These are phyloP conservation scores for Verticillium zaregamsianum DNA, from an alignment of 2,329 filamentous ascomycete species.

Conservation along the genomic window DNA sequence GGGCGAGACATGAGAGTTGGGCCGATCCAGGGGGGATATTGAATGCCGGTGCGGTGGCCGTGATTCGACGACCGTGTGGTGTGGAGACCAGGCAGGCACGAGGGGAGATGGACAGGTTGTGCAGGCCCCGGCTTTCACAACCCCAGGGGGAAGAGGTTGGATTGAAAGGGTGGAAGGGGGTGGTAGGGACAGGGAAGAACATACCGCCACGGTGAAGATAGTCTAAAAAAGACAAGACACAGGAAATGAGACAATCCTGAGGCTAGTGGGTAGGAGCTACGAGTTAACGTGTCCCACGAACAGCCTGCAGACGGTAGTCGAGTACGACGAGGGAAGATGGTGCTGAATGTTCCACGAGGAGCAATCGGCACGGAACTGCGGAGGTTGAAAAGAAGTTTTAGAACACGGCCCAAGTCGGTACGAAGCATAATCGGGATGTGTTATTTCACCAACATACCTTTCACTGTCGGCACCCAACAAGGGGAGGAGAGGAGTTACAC, in stretches of 20 bases:
- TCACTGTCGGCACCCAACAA: constrained; percentile 8
- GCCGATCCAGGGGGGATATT: constrained; percentile 10
- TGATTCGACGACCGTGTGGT: constrained; percentile 16
- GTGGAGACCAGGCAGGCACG: constrained; percentile 15
- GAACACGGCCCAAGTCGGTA: constrained; percentile 17
- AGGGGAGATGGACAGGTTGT: constrained; percentile 16
- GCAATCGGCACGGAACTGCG: constrained; percentile 39
- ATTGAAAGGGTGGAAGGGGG: constrained; percentile 11
- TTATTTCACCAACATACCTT: constrained; percentile 11
- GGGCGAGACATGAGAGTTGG: constrained; percentile 3
- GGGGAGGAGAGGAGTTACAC: constrained; percentile 3
- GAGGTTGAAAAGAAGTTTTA: constrained; percentile 17
- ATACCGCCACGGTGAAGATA: constrained; percentile 46
- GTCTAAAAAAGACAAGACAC: constrained; percentile 33
- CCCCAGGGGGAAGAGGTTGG: constrained; percentile 12
- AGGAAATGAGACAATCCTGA: constrained; percentile 46
- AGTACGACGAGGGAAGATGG: constrained; percentile 40
- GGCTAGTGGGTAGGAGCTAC: constrained; percentile 49
- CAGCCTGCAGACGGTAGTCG: constrained; percentile 36
- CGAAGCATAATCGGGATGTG: constrained; percentile 1
- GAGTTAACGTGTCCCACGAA: constrained; percentile 62
- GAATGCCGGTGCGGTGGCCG: constrained; percentile 9
- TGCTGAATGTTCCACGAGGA: constrained; percentile 17
- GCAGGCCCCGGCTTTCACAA: not conserved
- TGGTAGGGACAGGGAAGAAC: constrained; percentile 24